phyloP scores from a whole-genome alignment of 441 rosid genomes.

The Euphorbia schlechtendalii region DNA sequence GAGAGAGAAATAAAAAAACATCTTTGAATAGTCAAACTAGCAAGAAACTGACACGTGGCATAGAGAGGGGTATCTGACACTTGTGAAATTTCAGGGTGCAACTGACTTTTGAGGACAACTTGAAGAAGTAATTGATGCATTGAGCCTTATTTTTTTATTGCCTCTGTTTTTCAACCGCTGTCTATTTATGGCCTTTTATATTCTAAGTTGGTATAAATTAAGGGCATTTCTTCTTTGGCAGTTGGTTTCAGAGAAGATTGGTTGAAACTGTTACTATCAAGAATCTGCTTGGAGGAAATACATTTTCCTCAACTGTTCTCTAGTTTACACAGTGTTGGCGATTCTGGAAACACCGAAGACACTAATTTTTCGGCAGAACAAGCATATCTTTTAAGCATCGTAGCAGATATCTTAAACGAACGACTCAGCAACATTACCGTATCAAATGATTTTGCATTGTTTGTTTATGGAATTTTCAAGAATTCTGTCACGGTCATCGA shows the following conservation, averaged over 20 bases:
- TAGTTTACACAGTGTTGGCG: conserved; percentile 15
- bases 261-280: conserved; percentile 65
- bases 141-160: no score
- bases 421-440: conserved; percentile 34
- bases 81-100: no score
- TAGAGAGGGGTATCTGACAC: no score
- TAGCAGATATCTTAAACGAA: conserved; percentile 59
- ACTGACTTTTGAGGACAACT: no score
- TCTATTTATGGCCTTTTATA: not conserved
- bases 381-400: conserved; percentile 47
- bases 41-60: no score
- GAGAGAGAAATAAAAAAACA: no score
- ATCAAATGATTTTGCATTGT: conserved; percentile 31
- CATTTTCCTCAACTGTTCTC: conserved; percentile 45
- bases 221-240: conserved; percentile 22
- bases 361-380: conserved; percentile 42
- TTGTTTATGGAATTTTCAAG: conserved; percentile 39
- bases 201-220: not conserved
- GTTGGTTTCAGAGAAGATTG: conserved; percentile 75
- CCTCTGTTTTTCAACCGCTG: not conserved
- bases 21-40: no score
- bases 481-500: conserved; percentile 34
- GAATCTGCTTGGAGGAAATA: conserved; percentile 49
- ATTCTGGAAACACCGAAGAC: conserved; percentile 20
- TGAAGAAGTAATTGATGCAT: no score